These are phyloP conservation scores for Marvania coccoides DNA, from an alignment of 139 green algal genomes.

Conservation along the genomic window DNA sequence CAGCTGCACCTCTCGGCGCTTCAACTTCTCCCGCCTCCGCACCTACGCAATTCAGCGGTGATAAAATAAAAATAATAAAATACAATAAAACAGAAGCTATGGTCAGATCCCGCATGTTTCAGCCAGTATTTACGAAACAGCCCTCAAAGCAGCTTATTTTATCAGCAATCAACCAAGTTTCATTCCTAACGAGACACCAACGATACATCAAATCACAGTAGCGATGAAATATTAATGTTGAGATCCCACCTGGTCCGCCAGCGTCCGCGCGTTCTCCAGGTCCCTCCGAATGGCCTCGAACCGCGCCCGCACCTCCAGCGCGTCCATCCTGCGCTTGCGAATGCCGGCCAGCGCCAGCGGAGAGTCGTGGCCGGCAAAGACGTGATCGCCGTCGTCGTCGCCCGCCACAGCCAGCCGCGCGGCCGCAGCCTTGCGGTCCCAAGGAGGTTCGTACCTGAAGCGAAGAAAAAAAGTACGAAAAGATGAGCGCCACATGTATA, in stretches of 20 bases:
- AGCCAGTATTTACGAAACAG: too few species aligned
- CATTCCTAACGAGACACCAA: too few species aligned
- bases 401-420: background rate
- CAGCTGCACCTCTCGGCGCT: slow-evolving; percentile 24
- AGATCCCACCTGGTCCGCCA: slow-evolving; percentile 42
- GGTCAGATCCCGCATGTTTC: too few species aligned
- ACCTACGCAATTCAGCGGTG: too few species aligned
- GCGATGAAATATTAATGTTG: too few species aligned
- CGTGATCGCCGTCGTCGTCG: slow-evolving; percentile 3
- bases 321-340: slow-evolving; percentile 21
- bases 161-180: too few species aligned
- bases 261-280: slow-evolving; percentile 30
- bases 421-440: slow-evolving; percentile 17
- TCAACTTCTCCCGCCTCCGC: slow-evolving; percentile 37
- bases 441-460: slow-evolving; percentile 37
- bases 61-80: too few species aligned
- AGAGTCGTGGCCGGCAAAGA: slow-evolving; percentile 28
- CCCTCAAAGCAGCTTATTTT: too few species aligned
- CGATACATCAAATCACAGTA: too few species aligned
- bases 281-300: slow-evolving; percentile 28
- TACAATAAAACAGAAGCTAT: too few species aligned
- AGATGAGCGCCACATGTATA: too few species aligned
- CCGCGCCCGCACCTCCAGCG: slow-evolving; percentile 8
- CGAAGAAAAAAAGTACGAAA: background rate
- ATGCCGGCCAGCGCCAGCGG: slow-evolving; percentile 16